Evolutionary conservation across 495 filamentous ascomycete genomes (phyloP).

Genomic region (Jackrogersella multiformis): DNA sequence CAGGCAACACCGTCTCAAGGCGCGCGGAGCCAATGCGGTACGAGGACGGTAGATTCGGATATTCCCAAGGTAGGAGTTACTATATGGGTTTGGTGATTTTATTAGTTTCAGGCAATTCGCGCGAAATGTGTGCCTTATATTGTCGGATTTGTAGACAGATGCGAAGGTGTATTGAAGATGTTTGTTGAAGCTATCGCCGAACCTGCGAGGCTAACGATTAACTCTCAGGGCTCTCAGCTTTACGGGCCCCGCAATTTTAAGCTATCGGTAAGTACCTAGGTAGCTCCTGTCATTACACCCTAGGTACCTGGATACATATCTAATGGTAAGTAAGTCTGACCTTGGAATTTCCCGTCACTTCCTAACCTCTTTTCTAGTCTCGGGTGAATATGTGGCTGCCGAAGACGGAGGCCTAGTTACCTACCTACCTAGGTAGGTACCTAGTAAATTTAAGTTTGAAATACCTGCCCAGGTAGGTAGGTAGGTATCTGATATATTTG

Average conservation of each 20-base stretch:
- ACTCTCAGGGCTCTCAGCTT: conserved; percentile 20
- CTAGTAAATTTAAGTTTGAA: conserved; percentile 10
- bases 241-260: conserved; percentile 33
- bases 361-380: conserved; percentile 2
- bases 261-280: conserved; percentile 3
- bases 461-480: too few species aligned
- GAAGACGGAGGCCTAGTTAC: conserved; percentile 38
- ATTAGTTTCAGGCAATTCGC: background rate
- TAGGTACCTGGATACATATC: background rate
- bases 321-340: background rate
- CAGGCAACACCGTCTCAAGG: conserved; percentile 17
- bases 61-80: background rate
- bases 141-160: background rate
- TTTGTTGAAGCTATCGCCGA: conserved; percentile 27
- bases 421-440: too few species aligned
- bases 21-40: conserved; percentile 3
- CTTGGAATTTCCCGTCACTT: conserved; percentile 6
- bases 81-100: background rate
- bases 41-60: background rate
- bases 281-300: background rate
- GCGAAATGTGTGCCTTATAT: background rate
- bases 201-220: conserved; percentile 37
- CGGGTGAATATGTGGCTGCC: conserved; percentile 16
- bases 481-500: conserved; percentile 9
- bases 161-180: background rate